These are phyloP conservation scores for Phytophthora macrochlamydospora DNA, from an alignment of 352 stramenopile genomes.

Conservation along the genomic window DNA sequence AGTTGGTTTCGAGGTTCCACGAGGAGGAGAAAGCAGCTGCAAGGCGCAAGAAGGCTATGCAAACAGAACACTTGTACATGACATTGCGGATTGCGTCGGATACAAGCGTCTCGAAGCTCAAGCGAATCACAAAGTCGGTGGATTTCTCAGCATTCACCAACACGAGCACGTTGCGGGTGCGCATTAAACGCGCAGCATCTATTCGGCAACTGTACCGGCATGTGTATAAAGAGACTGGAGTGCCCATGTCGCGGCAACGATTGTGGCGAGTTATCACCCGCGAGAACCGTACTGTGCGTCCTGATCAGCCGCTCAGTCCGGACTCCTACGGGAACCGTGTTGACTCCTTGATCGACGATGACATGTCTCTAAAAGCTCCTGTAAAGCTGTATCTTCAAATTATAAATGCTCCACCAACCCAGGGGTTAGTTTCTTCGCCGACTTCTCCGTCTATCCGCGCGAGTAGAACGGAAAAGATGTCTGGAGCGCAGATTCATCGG, in stretches of 20 bases:
- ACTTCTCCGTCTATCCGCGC: slow-evolving; percentile 27
- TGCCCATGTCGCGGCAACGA: slow-evolving; percentile 67
- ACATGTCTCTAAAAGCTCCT: slow-evolving; percentile 65
- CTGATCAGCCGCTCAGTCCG: slow-evolving; percentile 57
- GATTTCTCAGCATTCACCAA: slow-evolving; percentile 85
- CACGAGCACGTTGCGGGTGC: slow-evolving; percentile 56
- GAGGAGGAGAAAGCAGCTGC: slow-evolving; percentile 76
- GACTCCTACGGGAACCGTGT: slow-evolving; percentile 51
- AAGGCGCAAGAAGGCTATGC: slow-evolving; percentile 76
- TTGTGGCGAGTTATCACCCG: slow-evolving; percentile 88
- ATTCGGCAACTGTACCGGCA: slow-evolving; percentile 73
- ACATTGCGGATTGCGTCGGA: slow-evolving; percentile 81
- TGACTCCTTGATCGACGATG: slow-evolving; percentile 75
- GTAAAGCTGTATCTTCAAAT: slow-evolving; percentile 84
- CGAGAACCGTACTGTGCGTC: slow-evolving; percentile 83
- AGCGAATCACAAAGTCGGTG: slow-evolving; percentile 73
- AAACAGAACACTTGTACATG: slow-evolving; percentile 87
- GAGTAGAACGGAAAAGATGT: slow-evolving; percentile 1
- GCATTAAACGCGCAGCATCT: slow-evolving; percentile 61
- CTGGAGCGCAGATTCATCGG: slow-evolving; percentile 38
- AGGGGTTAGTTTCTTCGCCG: background rate
- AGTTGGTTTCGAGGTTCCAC: slow-evolving; percentile 70
- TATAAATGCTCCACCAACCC: slow-evolving; percentile 15
- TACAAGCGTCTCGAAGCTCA: slow-evolving; percentile 62
- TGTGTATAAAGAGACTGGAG: slow-evolving; percentile 65